phyloP scores from a whole-genome alignment of 768 basidiomycete genomes.

The Boletus insuetus region DNA sequence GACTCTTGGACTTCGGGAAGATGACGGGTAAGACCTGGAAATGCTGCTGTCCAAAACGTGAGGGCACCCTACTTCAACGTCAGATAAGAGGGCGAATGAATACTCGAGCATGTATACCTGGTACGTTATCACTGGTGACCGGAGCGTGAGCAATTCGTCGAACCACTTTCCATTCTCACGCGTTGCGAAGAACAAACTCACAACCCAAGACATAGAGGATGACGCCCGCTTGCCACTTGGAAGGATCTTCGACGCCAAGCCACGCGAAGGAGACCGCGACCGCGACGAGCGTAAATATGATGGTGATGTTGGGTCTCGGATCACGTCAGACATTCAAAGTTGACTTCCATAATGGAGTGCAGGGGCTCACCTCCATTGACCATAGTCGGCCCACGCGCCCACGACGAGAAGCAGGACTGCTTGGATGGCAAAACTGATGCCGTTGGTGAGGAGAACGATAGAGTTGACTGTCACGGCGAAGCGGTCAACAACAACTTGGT shows the following conservation, averaged over 20 bases:
- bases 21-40: constrained; percentile 70
- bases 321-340: not conserved
- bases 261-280: constrained; percentile 73
- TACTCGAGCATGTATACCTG: constrained; percentile 40
- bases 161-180: not conserved
- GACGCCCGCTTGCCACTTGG: constrained; percentile 60
- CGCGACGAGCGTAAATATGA: constrained; percentile 65
- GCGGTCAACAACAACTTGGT: not conserved
- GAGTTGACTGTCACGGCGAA: constrained; percentile 54
- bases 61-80: constrained; percentile 48
- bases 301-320: constrained; percentile 69
- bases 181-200: constrained; percentile 32
- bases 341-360: not conserved
- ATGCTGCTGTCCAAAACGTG: constrained; percentile 84
- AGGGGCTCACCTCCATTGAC: constrained; percentile 59
- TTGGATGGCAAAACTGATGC: constrained; percentile 76
- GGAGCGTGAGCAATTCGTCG: not conserved
- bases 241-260: constrained; percentile 67
- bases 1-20: constrained; percentile 67
- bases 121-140: constrained; percentile 60
- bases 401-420: constrained; percentile 61
- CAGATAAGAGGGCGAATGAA: not conserved
- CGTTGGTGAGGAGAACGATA: constrained; percentile 75
- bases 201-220: constrained; percentile 63
- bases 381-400: constrained; percentile 82